These are phyloP conservation scores for Leccinum huronense DNA, from an alignment of 1,284 basidiomycete species.

Conservation along the genomic window DNA sequence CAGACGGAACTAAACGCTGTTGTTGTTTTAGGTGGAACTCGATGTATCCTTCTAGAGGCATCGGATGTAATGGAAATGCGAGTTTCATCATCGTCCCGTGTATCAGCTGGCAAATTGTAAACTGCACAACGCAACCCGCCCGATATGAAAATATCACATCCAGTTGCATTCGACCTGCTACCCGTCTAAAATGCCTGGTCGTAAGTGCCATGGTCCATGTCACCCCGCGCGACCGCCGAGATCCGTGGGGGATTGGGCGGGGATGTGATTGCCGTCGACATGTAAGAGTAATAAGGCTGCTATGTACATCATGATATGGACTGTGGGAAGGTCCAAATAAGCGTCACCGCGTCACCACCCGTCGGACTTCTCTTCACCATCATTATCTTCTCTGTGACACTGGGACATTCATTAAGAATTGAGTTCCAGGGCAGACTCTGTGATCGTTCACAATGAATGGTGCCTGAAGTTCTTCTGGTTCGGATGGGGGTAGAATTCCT, in stretches of 20 bases:
- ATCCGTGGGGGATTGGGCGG: not conserved
- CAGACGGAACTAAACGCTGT: slow-evolving; percentile 7
- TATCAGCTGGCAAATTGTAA: slow-evolving; percentile 6
- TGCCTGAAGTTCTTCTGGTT: not conserved
- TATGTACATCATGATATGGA: not conserved
- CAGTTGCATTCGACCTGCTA: not conserved
- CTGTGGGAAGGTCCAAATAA: not conserved
- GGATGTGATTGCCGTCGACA: not conserved
- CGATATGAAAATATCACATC: not conserved
- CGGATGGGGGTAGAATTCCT: not conserved
- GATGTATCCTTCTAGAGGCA: slow-evolving; percentile 31
- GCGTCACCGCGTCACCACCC: not conserved
- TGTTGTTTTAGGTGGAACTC: slow-evolving; percentile 30
- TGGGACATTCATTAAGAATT: not conserved
- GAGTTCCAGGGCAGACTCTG: not conserved
- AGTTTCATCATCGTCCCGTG: not conserved
- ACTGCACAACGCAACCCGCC: slow-evolving; percentile 14
- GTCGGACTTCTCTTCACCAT: no score
- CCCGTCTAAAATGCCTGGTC: not conserved
- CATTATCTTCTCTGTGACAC: not conserved
- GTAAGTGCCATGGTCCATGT: not conserved
- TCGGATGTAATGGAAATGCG: slow-evolving; percentile 8
- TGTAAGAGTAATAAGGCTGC: not conserved
- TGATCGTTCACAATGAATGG: not conserved
- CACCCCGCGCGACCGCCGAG: not conserved